Base-by-base conservation (phyloP, 1,284 basidiomycete genomes). In the Cystobasidium slooffiae region DNA sequence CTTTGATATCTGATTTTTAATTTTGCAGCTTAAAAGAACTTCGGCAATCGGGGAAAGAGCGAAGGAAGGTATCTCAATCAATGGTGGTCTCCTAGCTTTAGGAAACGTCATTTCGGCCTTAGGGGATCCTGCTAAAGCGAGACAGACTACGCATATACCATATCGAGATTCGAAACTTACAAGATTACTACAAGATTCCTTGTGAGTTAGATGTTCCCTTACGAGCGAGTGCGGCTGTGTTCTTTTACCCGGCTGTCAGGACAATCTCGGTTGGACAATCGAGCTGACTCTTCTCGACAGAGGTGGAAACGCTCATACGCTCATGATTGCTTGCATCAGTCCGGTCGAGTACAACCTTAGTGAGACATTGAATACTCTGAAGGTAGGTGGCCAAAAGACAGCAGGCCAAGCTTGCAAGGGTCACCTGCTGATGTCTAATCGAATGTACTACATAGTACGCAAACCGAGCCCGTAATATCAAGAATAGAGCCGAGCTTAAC, bases 271-370 rank as follows among this genome's bases (percentile, higher is more conserved):
- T 20, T 14, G 47, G 20, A n/a, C n/a, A n/a, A n/a, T 49, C 6
- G 46, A 49, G n/a, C 46, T 49, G 46, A 49, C n/a, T 49, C 14
- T 49, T 14, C n/a, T 12, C 12, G 12, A 14, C 44, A 73, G 70
- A n/a, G 96, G 96, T 61, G 96, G 96, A 49, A 99, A 98, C 82
- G 91, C 96, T 0, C 91, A 97, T 80, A 99, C 97, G 2, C 89
- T 97, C 77, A 99, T 99, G 97, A 94, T 99, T 78, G 96, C 96
- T 10, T 99, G 97, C 83, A 91, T 98, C 75, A 96, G 94, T 77
- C 92, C 95, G 12, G 91, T 91, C 0, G 97, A 99, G 83, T 96
- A 89, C 88, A 99, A 99, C 83, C 88, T 92, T 5, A 89, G 87
- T 77, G 96, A 99, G 84, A 98, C 97, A 0, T 86, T 97, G 78